These are phyloP conservation scores for Geotrichum reessii DNA, from an alignment of 1,139 yeast species.

Conservation along the genomic window DNA sequence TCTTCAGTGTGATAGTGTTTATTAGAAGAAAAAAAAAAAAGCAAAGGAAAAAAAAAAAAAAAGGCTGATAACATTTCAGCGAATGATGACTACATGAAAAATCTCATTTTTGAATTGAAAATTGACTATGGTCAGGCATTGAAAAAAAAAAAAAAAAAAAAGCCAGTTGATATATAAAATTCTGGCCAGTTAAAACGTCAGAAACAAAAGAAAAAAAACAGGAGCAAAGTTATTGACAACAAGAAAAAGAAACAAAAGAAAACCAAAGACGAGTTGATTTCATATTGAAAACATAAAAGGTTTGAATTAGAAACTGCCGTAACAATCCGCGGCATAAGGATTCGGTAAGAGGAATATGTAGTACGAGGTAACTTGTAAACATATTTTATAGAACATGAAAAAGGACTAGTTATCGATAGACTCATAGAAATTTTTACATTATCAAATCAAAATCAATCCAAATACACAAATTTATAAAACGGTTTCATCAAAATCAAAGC, in stretches of 20 bases:
- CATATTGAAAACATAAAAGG: neutral
- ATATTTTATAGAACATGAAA: neutral
- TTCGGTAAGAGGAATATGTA: neutral
- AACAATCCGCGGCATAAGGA: neutral
- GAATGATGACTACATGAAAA: too few species aligned
- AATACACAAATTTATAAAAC: neutral
- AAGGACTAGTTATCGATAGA: neutral
- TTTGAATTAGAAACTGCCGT: neutral
- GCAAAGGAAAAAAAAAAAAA: too few species aligned
- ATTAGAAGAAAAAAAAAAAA: too few species aligned
- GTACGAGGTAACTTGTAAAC: neutral
- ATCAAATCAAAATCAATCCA: neutral
- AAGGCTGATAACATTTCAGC: too few species aligned
- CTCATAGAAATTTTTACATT: neutral
- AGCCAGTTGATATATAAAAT: neutral
- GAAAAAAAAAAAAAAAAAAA: too few species aligned
- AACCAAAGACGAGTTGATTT: neutral
- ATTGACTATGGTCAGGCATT: too few species aligned
- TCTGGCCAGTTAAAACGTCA: neutral
- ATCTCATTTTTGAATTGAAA: too few species aligned
- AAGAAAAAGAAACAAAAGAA: too few species aligned
- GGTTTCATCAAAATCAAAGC: too few species aligned
- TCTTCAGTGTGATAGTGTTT: too few species aligned
- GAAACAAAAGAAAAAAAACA: neutral
- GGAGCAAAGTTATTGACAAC: neutral